A percentile compares a stretch with the other conserved stretches of the same genome.
Conservation (phyloP, 305 asterid genomes). For the Solanum hybrid region DNA sequence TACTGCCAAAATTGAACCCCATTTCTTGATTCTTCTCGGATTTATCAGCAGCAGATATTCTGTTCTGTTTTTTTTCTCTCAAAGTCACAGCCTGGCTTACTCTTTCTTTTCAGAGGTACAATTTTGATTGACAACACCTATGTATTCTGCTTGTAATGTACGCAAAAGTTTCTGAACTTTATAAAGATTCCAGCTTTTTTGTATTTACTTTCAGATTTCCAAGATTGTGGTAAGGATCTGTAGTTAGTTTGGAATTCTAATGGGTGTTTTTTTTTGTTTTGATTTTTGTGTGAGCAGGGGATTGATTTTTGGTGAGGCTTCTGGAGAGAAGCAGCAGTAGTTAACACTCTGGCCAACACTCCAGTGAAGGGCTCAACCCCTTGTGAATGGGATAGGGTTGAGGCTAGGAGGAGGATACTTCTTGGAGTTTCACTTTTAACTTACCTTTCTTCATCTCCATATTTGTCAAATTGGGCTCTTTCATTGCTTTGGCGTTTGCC, state of each 20-base stretch:
- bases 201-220: background rate
- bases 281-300: background rate
- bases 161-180: background rate
- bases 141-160: background rate
- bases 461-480: constrained; percentile 19
- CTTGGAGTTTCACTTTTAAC: constrained; percentile 8
- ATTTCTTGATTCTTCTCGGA: background rate
- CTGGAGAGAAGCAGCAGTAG: constrained; percentile 19
- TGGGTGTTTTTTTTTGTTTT: background rate
- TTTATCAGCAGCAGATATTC: background rate
- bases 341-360: constrained; percentile 38
- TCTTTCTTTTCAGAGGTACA: background rate
- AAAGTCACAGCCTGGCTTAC: background rate
- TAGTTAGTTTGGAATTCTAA: background rate
- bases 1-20: background rate
- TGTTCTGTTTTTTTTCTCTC: background rate
- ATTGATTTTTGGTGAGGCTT: constrained; percentile 25
- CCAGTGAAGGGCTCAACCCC: constrained; percentile 8
- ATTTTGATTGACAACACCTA: background rate
- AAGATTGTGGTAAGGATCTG: background rate
- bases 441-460: constrained; percentile 11
- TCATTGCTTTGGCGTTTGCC: constrained; percentile 48
- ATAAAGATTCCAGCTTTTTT: background rate
- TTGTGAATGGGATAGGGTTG: constrained; percentile 19
- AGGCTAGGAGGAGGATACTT: constrained; percentile 4